These are phyloP conservation scores for Logfia minima DNA, from an alignment of 129 eudicot species.

Conservation along the genomic window DNA sequence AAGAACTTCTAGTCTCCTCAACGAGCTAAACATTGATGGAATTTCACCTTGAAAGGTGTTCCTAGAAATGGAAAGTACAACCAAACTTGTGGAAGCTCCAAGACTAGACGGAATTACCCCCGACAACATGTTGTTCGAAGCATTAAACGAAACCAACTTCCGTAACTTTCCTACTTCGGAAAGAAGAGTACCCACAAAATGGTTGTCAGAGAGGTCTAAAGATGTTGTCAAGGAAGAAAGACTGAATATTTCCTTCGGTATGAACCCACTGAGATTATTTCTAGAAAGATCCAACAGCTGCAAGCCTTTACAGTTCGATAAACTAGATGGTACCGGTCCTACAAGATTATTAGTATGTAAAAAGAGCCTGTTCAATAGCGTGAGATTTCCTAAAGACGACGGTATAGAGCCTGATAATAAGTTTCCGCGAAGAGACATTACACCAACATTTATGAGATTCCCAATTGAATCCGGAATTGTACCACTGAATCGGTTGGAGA, in stretches of 20 bases:
- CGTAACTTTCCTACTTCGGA: background rate
- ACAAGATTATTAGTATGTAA: background rate
- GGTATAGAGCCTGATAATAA: slow-evolving; percentile 7
- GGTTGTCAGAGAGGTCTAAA: slow-evolving; percentile 6
- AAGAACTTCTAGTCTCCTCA: background rate
- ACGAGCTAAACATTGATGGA: background rate
- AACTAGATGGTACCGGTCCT: background rate
- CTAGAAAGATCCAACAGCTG: background rate
- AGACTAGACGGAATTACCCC: background rate
- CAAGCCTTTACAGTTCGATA: slow-evolving; percentile 6
- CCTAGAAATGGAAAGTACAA: background rate
- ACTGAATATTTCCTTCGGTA: background rate
- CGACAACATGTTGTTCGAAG: background rate
- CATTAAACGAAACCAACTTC: background rate
- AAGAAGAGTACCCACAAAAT: slow-evolving; percentile 10
- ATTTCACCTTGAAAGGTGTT: background rate
- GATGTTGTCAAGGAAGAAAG: slow-evolving; percentile 7
- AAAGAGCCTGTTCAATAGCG: background rate
- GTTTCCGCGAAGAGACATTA: background rate
- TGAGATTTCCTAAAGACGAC: slow-evolving; percentile 6
- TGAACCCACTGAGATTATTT: slow-evolving; percentile 6
- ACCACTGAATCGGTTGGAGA: slow-evolving; percentile 3
- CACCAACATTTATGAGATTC: background rate
- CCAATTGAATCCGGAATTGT: slow-evolving; percentile 5
- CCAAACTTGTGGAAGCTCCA: slow-evolving; percentile 1